Conservation (phyloP, 1,284 basidiomycete genomes). For the Malassezia sp. region DNA sequence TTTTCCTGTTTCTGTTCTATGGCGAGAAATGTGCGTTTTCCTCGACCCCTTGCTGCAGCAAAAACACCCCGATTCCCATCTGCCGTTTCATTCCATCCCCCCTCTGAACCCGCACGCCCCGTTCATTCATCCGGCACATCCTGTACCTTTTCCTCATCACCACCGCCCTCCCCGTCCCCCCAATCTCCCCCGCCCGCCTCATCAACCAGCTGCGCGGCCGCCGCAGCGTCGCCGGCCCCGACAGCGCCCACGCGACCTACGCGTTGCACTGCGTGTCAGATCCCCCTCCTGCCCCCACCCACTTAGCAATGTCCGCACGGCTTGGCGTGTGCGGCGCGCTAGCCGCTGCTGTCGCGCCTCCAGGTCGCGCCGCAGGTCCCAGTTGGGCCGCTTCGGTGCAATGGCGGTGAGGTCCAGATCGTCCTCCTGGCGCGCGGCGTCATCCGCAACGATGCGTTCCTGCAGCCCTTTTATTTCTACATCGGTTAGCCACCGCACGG, state of each 20-base stretch:
- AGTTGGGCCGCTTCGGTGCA: conserved; percentile 85
- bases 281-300: no score
- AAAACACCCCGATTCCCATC: no score
- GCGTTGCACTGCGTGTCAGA: conserved; percentile 44
- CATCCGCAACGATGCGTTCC: conserved; percentile 7
- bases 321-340: conserved; percentile 78
- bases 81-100: no score
- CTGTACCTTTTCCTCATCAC: no score
- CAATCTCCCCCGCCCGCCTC: no score
- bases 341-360: conserved; percentile 75
- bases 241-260: not conserved
- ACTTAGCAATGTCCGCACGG: conserved; percentile 85
- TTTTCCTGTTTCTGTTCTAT: no score
- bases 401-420: conserved; percentile 83
- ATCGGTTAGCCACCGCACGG: no score
- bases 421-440: conserved; percentile 2
- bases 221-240: conserved; percentile 1
- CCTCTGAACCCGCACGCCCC: no score
- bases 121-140: no score
- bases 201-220: conserved; percentile 2
- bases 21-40: no score
- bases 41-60: no score
- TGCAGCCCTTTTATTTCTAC: conserved; percentile 5
- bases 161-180: no score
- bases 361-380: conserved; percentile 90